Base-by-base conservation (phyloP, 2,329 filamentous ascomycete genomes). In the Exophiala calicioides region DNA sequence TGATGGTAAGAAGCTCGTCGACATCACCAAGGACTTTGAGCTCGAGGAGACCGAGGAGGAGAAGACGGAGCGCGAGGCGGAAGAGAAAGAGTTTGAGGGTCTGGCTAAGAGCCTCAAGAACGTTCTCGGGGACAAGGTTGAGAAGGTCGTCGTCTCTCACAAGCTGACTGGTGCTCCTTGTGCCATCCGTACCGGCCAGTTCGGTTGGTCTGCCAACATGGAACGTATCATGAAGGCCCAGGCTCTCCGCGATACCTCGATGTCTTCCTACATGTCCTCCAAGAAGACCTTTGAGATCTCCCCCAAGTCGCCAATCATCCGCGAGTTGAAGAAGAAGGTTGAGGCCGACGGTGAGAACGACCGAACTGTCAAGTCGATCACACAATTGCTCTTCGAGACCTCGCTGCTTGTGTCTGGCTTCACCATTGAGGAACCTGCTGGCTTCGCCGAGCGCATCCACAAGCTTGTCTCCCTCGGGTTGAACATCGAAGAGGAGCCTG, bases 211-310 rank as follows among this genome's bases (percentile, higher is more conserved):
- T 48, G 93, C 93, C 70, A 98, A 98, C 84, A 98, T 98, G 93
- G 93, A 98, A 84, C 93, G 93, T 81, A 98, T 98, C 85, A 98
- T 98, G 93, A 98, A 98, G 86, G 93, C 93, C 20, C 93, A 98
- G 81, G 93, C 93, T 68, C 91, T 98, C 67, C 93, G 93, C 78
- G 93, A 98, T 79, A 98, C 93, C 62, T 96, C 90, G 66, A 98
- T 98, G 93, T 89, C 83, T 76, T 95, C 89, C 65, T 98, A 98
- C 88, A 98, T 98, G 93, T 94, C 89, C 60, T 97, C 91, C 71
- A 98, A 98, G 90, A 98, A 98, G 89, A 98, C 93, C 23, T 97
- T 98, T 63, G 93, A 98, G 81, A 97, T 98, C 76, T 97, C 93
- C n/a, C 93, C 93, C 73, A 91, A 93, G 82, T 95, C 89, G 65